These are phyloP conservation scores for Pyrus bretschneideri DNA, from an alignment of 306 rosid species.

Conservation along the genomic window DNA sequence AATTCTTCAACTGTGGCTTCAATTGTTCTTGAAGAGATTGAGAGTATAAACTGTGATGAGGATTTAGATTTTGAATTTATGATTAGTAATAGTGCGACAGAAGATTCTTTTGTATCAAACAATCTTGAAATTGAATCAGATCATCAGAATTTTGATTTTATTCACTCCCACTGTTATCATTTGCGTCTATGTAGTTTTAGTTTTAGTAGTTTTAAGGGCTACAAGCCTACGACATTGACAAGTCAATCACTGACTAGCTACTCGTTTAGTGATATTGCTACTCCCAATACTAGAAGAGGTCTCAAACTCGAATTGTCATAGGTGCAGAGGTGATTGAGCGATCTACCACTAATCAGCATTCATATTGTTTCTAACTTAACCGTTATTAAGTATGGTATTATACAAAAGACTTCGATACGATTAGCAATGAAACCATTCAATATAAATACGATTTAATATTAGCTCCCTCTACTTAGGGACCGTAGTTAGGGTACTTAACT, in stretches of 20 bases:
- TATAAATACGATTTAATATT: too few species aligned
- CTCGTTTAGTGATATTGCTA: not conserved
- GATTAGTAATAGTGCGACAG: not conserved
- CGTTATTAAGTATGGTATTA: too few species aligned
- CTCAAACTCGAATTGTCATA: not conserved
- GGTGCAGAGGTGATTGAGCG: too few species aligned
- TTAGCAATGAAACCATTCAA: too few species aligned
- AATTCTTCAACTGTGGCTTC: not conserved
- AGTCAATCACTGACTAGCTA: not conserved
- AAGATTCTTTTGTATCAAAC: constrained; percentile 13
- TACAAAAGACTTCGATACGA: too few species aligned
- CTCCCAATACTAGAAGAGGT: not conserved
- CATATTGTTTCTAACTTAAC: too few species aligned
- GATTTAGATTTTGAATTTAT: constrained; percentile 10
- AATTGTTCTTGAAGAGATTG: constrained; percentile 5
- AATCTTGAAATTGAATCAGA: constrained; percentile 9
- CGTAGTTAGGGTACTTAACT: not conserved
- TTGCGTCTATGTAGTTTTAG: not conserved
- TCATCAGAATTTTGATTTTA: not conserved
- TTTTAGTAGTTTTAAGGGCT: not conserved
- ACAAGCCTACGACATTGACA: not conserved
- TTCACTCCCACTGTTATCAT: constrained; percentile 1
- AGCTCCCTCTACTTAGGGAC: too few species aligned
- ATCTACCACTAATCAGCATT: too few species aligned
- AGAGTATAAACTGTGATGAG: constrained; percentile 9